Percentiles rank a stretch among this genome's conserved stretches.
phyloP scores from a whole-genome alignment of 371 early-diverging fungal genomes.

The Sporodiniella umbellata region DNA sequence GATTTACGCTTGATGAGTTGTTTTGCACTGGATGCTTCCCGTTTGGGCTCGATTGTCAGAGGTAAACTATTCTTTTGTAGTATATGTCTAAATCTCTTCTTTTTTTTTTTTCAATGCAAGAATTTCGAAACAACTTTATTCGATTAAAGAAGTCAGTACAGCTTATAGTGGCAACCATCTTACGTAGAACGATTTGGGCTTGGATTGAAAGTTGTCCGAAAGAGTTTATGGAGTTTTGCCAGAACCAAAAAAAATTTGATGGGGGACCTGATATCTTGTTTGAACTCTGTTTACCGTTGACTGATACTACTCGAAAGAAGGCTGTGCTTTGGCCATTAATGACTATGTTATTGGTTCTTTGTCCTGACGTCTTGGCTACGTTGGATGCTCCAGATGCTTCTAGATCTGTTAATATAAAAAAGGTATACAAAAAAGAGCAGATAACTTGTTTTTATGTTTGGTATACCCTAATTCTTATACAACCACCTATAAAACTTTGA shows the following conservation, averaged over 20 bases:
- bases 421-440: conserved; percentile 16
- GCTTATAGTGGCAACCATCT: conserved; percentile 61
- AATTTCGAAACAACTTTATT: conserved; percentile 59
- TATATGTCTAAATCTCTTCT: background rate
- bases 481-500: too few relatives aligned
- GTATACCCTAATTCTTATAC: too few relatives aligned
- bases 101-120: too few relatives aligned
- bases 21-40: conserved; percentile 66
- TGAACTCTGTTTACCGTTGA: conserved; percentile 66
- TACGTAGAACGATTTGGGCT: conserved; percentile 82
- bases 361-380: conserved; percentile 71
- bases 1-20: conserved; percentile 79
- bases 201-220: conserved; percentile 83
- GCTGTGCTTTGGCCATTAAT: conserved; percentile 82
- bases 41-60: conserved; percentile 68
- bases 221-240: conserved; percentile 72
- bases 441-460: background rate
- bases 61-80: background rate
- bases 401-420: conserved; percentile 38
- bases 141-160: conserved; percentile 71
- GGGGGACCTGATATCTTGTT: conserved; percentile 78
- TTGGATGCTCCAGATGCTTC: conserved; percentile 42
- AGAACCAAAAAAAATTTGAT: conserved; percentile 70
- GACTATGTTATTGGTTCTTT: conserved; percentile 75
- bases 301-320: conserved; percentile 68